Evolutionary conservation across 1,284 basidiomycete species (phyloP).

Genomic region (Bjerkandera adusta): DNA sequence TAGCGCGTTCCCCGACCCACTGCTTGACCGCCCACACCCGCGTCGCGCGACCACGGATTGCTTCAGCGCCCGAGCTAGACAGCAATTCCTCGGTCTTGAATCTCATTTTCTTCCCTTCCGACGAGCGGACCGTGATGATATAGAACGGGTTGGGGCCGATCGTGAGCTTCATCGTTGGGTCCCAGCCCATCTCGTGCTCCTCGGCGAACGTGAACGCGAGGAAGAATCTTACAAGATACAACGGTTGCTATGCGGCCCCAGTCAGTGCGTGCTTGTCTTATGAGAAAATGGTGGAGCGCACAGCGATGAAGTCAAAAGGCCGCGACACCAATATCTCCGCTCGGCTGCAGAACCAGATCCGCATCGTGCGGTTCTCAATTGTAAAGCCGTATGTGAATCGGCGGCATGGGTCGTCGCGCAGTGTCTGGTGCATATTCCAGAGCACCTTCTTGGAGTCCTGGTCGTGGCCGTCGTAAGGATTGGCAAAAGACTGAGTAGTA

Average conservation of each 20-base stretch:
- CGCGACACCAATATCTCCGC: neutral
- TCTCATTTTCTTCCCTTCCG: too few species aligned
- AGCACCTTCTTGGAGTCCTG: too few species aligned
- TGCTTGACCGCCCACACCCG: neutral
- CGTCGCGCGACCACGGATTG: neutral
- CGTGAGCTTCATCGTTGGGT: neutral
- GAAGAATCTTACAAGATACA: neutral
- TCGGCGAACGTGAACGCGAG: neutral
- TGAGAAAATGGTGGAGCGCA: too few species aligned
- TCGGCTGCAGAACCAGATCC: neutral
- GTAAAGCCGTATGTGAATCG: conserved; percentile 3
- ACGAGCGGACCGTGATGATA: too few species aligned
- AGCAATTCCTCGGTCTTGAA: too few species aligned
- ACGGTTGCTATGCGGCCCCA: too few species aligned
- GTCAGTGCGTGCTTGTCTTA: too few species aligned
- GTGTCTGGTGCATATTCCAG: conserved; percentile 1
- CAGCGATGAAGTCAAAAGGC: conserved; percentile 5
- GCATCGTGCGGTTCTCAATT: conserved; percentile 1
- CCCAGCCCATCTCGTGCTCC: neutral
- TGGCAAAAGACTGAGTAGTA: too few species aligned
- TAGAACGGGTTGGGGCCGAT: too few species aligned
- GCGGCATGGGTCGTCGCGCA: neutral
- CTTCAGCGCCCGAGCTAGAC: neutral
- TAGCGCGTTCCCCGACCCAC: neutral
- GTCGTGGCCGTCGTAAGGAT: too few species aligned